Conservation (phyloP, 257 asterid species). For the Misopates orontium region DNA sequence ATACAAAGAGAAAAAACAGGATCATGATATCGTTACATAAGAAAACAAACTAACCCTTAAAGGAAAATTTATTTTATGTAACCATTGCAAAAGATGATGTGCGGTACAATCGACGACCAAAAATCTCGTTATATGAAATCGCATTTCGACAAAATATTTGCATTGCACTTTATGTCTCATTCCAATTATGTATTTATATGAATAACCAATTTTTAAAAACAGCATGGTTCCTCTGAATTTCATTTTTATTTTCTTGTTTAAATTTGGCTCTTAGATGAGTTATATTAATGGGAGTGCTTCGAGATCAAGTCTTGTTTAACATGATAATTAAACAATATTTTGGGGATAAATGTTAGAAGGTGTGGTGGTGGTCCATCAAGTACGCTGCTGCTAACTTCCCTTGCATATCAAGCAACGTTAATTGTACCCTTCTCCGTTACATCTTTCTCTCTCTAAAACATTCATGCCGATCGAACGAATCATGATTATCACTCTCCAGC, state of each 20-base stretch:
- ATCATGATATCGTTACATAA: background rate
- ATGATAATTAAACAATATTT: background rate
- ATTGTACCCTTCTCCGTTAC: conserved; percentile 6
- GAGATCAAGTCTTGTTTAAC: conserved; percentile 36
- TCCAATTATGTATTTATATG: too few species aligned
- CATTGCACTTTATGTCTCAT: too few species aligned
- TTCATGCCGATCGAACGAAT: conserved; percentile 55
- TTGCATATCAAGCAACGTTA: conserved; percentile 83
- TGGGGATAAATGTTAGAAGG: conserved; percentile 7
- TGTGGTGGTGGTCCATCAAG: conserved; percentile 80
- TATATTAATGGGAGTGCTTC: conserved; percentile 35
- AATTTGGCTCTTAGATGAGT: conserved; percentile 12
- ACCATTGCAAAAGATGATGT: too few species aligned
- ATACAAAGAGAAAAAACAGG: background rate
- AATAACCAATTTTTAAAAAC: too few species aligned
- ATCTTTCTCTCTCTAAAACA: conserved; percentile 42
- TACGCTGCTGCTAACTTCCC: conserved; percentile 62
- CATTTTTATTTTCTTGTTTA: too few species aligned
- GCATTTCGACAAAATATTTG: too few species aligned
- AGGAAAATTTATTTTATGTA: too few species aligned
- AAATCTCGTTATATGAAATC: too few species aligned
- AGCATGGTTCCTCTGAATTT: too few species aligned
- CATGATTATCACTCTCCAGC: conserved; percentile 74
- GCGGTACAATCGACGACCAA: too few species aligned
- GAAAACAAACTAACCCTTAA: conserved; percentile 2